Percentiles rank a stretch among this genome's conserved stretches.
phyloP scores from a whole-genome alignment of 192 early-diverging fungal species.

The Spizellomyces sp. region DNA sequence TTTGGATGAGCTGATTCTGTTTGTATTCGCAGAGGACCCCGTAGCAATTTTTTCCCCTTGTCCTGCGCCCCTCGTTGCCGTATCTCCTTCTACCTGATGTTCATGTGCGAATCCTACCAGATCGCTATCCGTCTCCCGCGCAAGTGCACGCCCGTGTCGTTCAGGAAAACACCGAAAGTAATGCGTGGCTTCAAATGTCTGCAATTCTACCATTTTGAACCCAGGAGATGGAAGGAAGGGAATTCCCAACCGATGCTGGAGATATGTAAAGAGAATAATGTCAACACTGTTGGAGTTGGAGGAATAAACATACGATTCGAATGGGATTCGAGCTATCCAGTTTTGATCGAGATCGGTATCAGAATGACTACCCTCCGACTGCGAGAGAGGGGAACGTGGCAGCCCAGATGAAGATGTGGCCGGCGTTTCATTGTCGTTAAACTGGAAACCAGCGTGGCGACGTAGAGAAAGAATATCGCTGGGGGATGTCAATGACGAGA shows the following conservation, averaged over 20 bases:
- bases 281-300: background rate
- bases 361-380: too few relatives aligned
- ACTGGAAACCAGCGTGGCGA: background rate
- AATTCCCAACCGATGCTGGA: background rate
- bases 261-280: background rate
- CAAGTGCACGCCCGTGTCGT: too few relatives aligned
- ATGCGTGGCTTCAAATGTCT: conserved; percentile 9
- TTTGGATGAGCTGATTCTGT: too few relatives aligned
- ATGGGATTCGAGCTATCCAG: background rate
- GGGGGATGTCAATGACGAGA: background rate
- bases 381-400: background rate
- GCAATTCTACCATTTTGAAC: conserved; percentile 13
- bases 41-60: too few relatives aligned
- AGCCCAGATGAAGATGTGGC: background rate
- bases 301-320: background rate
- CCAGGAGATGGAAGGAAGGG: conserved; percentile 4
- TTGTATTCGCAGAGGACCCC: too few relatives aligned
- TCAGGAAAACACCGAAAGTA: conserved; percentile 6
- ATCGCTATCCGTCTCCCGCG: too few relatives aligned
- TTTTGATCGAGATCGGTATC: too few relatives aligned
- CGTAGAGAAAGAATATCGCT: conserved; percentile 5
- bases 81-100: too few relatives aligned
- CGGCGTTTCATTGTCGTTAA: too few relatives aligned
- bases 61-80: too few relatives aligned
- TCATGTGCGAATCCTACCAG: too few relatives aligned